Percentiles rank a stretch among this genome's conserved stretches.
These are phyloP conservation scores for Sporisorium reilianum DNA, from an alignment of 1,284 basidiomycete species.

Conservation along the genomic window DNA sequence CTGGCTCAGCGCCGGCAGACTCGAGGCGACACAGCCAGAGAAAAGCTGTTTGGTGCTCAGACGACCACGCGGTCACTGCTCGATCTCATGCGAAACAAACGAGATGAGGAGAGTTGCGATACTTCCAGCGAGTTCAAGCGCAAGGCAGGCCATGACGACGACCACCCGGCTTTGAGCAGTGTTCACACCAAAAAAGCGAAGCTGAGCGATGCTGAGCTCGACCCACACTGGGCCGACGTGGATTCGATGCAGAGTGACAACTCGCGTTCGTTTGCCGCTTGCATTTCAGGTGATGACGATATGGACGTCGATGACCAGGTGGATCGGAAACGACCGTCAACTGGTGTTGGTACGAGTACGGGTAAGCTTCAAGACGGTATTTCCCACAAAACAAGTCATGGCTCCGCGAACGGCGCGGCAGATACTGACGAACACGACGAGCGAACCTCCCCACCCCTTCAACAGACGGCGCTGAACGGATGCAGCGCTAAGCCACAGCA, in stretches of 20 bases:
- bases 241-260: neutral
- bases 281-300: neutral
- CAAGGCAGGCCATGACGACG: slow-evolving; percentile 13
- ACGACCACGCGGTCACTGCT: slow-evolving; percentile 30
- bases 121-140: slow-evolving; percentile 19
- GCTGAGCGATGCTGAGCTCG: neutral
- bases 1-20: slow-evolving; percentile 24
- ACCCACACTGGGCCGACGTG: neutral
- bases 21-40: neutral
- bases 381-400: neutral
- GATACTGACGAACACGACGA: neutral
- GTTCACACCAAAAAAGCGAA: slow-evolving; percentile 9
- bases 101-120: neutral
- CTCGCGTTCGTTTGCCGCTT: neutral
- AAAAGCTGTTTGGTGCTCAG: slow-evolving; percentile 28
- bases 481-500: neutral
- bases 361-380: slow-evolving; percentile 28
- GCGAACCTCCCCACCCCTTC: neutral
- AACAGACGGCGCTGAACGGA: neutral
- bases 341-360: neutral
- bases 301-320: slow-evolving; percentile 27
- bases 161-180: neutral
- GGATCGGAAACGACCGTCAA: neutral
- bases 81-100: slow-evolving; percentile 19
- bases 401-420: neutral